Evolutionary conservation across 1,284 basidiomycete species (phyloP), one percentile per base, ranked within the genome.

Genomic region (Ganoderma lingzhi): DNA sequence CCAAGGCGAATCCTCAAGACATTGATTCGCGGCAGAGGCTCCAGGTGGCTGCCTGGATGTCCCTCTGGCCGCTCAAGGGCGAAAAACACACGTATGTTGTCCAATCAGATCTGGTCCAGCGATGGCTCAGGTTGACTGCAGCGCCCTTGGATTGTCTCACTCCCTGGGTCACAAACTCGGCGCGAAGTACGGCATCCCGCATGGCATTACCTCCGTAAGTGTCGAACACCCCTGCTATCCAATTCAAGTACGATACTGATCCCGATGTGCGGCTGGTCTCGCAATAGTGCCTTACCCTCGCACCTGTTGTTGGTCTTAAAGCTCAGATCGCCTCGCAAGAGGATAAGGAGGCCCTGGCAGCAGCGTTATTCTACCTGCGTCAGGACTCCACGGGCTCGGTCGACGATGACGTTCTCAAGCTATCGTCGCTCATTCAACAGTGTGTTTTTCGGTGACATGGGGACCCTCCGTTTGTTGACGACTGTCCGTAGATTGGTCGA

Each of bases 1-100:
- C 87, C 44, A 92, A 91, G 77, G 85, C 84, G 14, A 80, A 92
- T 68, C 90, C 91, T 0, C 75, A 80, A 28, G 82, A 90, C 70
- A 70, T 95, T 23, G 85, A 85, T 17, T 78, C 85, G 61, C 86
- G 94, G 23, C 91, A 94, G 75, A 89, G 87, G 74, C 83, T 94
- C 6, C 89, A 93, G 78, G 71, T 95, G 42, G 94, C 93, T 0
- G 87, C 90, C 0, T 94, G 92, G 92, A 92, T 92, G 89, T 92
- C 90, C 64, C 77, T 94, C 15, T 94, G 90, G 90, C 93, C 93
- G 0, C 81, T 84, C 65, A 85, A 85, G 78, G 70, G 83, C 19
- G 88, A 89, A 74, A 84, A 81, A 74, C 86, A 89, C 72, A 83
- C 82, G 90, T 88, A 69, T 68, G 45, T 48, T 23, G 9, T 39